Conservation (phyloP, 1,284 basidiomycete species). For the Pseudozyma flocculosa region DNA sequence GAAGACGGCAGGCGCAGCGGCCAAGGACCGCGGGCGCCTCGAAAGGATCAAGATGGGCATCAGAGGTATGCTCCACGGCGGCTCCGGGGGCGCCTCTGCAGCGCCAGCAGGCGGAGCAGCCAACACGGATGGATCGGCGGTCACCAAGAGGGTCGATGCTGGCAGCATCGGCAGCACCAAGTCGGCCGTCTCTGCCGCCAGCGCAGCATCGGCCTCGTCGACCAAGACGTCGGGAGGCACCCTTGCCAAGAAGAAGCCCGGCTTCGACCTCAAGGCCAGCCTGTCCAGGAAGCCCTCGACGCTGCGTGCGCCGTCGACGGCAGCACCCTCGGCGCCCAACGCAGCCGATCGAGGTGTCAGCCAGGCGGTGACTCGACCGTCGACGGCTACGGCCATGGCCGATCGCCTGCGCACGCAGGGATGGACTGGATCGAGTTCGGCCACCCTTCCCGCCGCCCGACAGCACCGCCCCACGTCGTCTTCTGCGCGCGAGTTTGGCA, state of each 20-base stretch:
- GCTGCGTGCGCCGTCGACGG: too few relatives aligned
- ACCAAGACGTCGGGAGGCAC: not conserved
- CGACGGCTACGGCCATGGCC: not conserved
- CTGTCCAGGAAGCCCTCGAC: conserved; percentile 2
- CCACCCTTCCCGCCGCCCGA: not conserved
- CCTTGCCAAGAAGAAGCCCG: conserved; percentile 1
- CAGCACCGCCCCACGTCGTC: conserved; percentile 19
- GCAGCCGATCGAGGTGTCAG: too few relatives aligned
- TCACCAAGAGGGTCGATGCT: not conserved
- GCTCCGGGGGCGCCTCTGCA: not conserved
- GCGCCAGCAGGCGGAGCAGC: not conserved
- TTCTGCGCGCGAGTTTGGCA: conserved; percentile 23
- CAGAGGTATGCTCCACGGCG: not conserved
- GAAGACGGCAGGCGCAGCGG: not conserved
- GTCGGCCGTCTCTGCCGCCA: not conserved
- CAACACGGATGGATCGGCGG: not conserved
- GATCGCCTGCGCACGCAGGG: not conserved
- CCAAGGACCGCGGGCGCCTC: not conserved
- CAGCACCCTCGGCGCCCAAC: too few relatives aligned
- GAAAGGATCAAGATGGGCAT: not conserved
- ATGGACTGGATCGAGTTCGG: not conserved
- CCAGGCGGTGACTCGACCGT: too few relatives aligned
- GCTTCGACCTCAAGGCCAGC: conserved; percentile 3
- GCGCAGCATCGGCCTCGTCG: not conserved
- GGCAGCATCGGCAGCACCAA: not conserved